phyloP scores from a whole-genome alignment of 352 stramenopile species.

The Thalassiosira mediterranea region DNA sequence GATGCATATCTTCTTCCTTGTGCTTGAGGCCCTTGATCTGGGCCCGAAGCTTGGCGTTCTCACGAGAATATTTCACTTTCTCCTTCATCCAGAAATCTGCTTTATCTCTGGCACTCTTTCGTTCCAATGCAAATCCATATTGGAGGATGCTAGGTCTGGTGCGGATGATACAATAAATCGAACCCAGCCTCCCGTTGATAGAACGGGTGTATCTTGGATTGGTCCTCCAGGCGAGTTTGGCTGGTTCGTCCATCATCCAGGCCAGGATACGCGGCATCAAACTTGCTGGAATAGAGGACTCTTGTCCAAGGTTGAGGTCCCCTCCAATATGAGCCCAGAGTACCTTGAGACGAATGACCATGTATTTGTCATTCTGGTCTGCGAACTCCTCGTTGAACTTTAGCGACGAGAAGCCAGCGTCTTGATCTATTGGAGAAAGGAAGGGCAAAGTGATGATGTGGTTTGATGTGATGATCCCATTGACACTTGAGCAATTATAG shows the following conservation, averaged over 20 bases:
- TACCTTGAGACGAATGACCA: neutral
- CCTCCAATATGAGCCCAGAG: neutral
- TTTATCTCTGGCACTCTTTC: too few species aligned
- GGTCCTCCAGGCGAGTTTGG: neutral
- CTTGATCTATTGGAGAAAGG: neutral
- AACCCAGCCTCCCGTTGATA: neutral
- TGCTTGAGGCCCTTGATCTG: too few species aligned
- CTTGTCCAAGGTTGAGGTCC: neutral
- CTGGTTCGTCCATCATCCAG: neutral
- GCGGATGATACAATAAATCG: conserved; percentile 13
- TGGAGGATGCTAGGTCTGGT: neutral
- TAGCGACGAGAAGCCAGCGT: neutral
- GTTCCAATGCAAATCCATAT: too few species aligned
- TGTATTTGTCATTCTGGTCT: neutral
- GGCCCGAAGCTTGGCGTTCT: too few species aligned
- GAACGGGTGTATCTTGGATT: neutral
- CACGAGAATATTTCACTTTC: too few species aligned
- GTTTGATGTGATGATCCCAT: neutral
- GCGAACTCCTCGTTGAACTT: neutral
- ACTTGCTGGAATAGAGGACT: neutral
- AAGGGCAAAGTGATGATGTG: neutral
- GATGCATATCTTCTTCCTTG: too few species aligned
- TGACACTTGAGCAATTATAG: neutral
- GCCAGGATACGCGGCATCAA: neutral
- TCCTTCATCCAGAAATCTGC: too few species aligned